Evolutionary conservation across 352 stramenopile species (phyloP).

Genomic region (Globisporangium canariense): DNA sequence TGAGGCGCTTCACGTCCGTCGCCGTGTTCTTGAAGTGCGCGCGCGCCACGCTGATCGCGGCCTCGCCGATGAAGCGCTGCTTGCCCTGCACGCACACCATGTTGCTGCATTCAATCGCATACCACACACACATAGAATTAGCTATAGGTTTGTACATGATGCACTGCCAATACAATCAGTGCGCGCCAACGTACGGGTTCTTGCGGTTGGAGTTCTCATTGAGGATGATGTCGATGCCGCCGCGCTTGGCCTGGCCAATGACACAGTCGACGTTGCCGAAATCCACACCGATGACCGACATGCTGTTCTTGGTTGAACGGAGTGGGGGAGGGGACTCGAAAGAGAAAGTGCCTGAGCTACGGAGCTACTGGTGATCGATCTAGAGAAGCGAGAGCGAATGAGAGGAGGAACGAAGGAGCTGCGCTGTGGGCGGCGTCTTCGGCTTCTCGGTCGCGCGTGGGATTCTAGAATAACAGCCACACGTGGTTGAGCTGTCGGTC

Average conservation of each 20-base stretch:
- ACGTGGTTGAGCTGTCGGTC: slow-evolving; percentile 3
- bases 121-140: neutral
- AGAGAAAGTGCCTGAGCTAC: neutral
- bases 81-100: slow-evolving; percentile 87
- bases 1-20: slow-evolving; percentile 95
- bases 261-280: slow-evolving; percentile 96
- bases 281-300: slow-evolving; percentile 97
- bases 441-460: neutral
- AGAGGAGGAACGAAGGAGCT: neutral
- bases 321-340: slow-evolving; percentile 10
- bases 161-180: neutral
- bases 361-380: neutral
- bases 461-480: slow-evolving; percentile 30
- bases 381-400: neutral
- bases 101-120: slow-evolving; percentile 32
- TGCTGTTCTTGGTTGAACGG: slow-evolving; percentile 30
- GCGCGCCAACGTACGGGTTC: slow-evolving; percentile 82
- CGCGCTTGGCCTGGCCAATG: slow-evolving; percentile 94
- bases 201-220: slow-evolving; percentile 99
- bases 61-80: slow-evolving; percentile 93
- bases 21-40: slow-evolving; percentile 99
- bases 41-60: slow-evolving; percentile 85
- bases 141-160: neutral
- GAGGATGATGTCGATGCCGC: slow-evolving; percentile 98
- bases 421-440: neutral